Base-by-base conservation (phyloP, 2,329 filamentous ascomycete species). In the Colletotrichum sp. region DNA sequence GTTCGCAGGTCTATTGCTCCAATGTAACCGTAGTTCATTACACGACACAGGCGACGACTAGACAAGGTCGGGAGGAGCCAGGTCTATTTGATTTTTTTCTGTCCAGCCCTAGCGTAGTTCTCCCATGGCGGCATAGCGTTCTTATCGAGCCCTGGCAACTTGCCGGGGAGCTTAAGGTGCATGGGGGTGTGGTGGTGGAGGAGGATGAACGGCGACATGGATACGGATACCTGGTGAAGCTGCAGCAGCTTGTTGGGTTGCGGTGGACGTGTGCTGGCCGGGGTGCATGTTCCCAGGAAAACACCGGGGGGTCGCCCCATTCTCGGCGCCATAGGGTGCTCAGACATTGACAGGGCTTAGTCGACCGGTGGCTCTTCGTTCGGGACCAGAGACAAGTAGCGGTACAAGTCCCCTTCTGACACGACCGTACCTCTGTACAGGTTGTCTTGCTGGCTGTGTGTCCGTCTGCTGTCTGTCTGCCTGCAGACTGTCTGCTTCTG, bases 331-430 rank as follows among this genome's bases (percentile, higher is more conserved):
- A 66, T 57, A 74, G 59, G 73, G 74, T 76, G 74, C 71, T 76
- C 70, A 76, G 74, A 76, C 74, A 73, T 52, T 69, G 71, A 76
- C 74, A 76, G 74, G 74, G 74, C 74, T 76, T 76, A 76, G 74
- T 73, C 65, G 71, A 65, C 70, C 59, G 44, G 71, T 76, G 63
- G 64, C 57, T 72, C 69, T 76, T n/a, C 55, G 21, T 74, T 74
- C 32, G 74, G 74, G 44, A 59, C 44, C 32, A 60, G 59, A 69
- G 59, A 39, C 24, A 76, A 69, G 70, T 76, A 69, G 57, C 71
- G 44, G 73, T 75, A 75, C 73, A 75, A 72, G 73, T 72, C 16
- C 69, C 63, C 39, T 67, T 55, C 63, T 72, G 69, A 64, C 69
- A 62, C 69, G n/a, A 44, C 39, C 28, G 69, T 64, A 72, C 72